A percentile compares a stretch with the other conserved stretches of the same genome.
Conservation (phyloP, 768 basidiomycete species). For the Tricholoma furcatifolium region DNA sequence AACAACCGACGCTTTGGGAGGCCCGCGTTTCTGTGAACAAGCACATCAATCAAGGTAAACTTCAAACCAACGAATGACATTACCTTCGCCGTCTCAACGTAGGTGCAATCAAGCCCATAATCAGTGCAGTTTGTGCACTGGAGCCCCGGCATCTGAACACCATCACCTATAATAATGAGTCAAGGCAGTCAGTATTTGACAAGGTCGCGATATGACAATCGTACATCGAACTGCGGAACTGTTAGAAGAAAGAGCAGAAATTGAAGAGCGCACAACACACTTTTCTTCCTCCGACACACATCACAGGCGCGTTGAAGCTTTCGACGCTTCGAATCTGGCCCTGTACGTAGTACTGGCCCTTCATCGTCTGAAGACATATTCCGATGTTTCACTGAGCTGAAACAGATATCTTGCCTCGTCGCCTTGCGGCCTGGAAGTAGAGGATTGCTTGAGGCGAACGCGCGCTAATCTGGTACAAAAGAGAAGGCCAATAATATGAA, state of each 20-base stretch:
- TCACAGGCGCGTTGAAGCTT: conserved; percentile 80
- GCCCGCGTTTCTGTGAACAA: conserved; percentile 47
- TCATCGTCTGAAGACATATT: conserved; percentile 15
- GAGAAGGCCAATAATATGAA: background rate
- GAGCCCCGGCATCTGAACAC: conserved; percentile 61
- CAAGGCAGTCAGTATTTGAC: background rate
- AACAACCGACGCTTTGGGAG: conserved; percentile 52
- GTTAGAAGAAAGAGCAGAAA: background rate
- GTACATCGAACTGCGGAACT: conserved; percentile 57
- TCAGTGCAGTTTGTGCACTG: conserved; percentile 69
- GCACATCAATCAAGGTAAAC: background rate
- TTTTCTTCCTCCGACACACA: conserved; percentile 81
- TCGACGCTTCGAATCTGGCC: conserved; percentile 39
- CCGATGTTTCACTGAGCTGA: conserved; percentile 2
- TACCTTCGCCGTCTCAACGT: conserved; percentile 71
- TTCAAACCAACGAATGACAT: conserved; percentile 8
- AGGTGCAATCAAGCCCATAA: conserved; percentile 63
- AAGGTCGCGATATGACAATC: conserved; percentile 12
- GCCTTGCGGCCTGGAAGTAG: background rate
- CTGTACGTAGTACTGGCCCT: background rate
- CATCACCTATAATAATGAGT: conserved; percentile 50
- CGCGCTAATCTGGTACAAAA: background rate
- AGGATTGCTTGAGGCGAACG: background rate
- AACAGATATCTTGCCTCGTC: background rate
- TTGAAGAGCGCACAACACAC: conserved; percentile 34